Percentiles rank a stretch among this genome's conserved stretches.
Conservation (phyloP, 208 protist species). For the Trypanosoma melophagium region DNA sequence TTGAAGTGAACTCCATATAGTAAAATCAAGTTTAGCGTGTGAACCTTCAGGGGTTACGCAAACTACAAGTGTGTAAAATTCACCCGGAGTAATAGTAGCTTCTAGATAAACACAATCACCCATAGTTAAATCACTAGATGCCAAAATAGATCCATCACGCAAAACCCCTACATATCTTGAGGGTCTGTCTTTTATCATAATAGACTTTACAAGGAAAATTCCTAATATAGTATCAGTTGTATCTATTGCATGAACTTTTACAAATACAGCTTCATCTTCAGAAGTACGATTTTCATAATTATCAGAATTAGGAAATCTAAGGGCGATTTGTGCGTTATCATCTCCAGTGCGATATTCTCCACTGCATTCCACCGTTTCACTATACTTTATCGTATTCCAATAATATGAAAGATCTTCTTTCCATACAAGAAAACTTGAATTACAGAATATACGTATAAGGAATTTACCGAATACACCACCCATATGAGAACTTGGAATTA, state of each 20-base stretch:
- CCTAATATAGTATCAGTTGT: slow-evolving; percentile 17
- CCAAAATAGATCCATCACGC: slow-evolving; percentile 31
- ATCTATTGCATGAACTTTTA: slow-evolving; percentile 25
- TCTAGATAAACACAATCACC: slow-evolving; percentile 50
- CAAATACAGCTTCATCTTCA: slow-evolving; percentile 18
- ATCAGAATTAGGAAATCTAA: slow-evolving; percentile 28
- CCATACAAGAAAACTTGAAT: slow-evolving; percentile 48
- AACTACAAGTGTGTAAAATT: slow-evolving; percentile 58
- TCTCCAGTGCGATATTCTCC: slow-evolving; percentile 59
- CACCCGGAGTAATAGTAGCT: slow-evolving; percentile 17
- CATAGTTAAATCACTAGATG: slow-evolving; percentile 39
- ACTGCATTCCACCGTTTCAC: slow-evolving; percentile 33
- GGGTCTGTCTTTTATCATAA: slow-evolving; percentile 19
- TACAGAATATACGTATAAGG: slow-evolving; percentile 52
- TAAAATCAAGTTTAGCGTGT: slow-evolving; percentile 41
- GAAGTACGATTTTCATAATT: neutral
- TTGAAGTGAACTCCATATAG: slow-evolving; percentile 61
- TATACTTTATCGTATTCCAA: slow-evolving; percentile 46
- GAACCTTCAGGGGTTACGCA: slow-evolving; percentile 46
- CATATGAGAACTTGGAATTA: slow-evolving; percentile 66
- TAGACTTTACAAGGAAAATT: slow-evolving; percentile 32
- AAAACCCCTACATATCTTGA: slow-evolving; percentile 39
- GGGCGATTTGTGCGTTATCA: slow-evolving; percentile 55
- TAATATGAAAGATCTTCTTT: slow-evolving; percentile 49
- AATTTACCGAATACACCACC: slow-evolving; percentile 56